Evolutionary conservation across 805 yeast genomes (phyloP).

Genomic region (Teunomyces pallodes): DNA sequence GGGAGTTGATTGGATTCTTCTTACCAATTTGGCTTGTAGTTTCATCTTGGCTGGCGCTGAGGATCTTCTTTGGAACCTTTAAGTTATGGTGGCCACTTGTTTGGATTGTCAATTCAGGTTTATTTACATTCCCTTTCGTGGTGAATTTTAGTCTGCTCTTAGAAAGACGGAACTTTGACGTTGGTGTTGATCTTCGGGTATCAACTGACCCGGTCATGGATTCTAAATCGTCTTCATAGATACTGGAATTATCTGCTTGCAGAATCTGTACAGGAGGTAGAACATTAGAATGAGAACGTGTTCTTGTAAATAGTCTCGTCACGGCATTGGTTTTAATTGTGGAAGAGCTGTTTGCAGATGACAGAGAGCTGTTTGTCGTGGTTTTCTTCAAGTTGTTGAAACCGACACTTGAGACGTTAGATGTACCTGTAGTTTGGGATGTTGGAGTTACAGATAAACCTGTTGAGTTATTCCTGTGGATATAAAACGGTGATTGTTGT

Average conservation of each 20-base stretch:
- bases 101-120: conserved; percentile 32
- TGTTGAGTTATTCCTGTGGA: conserved; percentile 11
- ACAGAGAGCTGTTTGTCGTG: conserved; percentile 25
- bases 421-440: conserved; percentile 4
- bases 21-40: conserved; percentile 12
- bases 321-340: conserved; percentile 29
- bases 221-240: conserved; percentile 9
- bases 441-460: conserved; percentile 5
- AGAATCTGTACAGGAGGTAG: conserved; percentile 8
- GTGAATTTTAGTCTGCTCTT: conserved; percentile 7
- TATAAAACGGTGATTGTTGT: conserved; percentile 6
- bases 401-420: conserved; percentile 14
- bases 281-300: conserved; percentile 19
- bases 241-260: conserved; percentile 7
- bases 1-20: conserved; percentile 27
- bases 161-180: conserved; percentile 10
- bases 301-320: conserved; percentile 29
- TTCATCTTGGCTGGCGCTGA: conserved; percentile 17
- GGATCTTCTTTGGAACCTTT: conserved; percentile 23
- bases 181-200: neutral
- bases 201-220: neutral
- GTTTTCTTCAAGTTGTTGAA: conserved; percentile 33
- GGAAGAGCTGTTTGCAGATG: conserved; percentile 18
- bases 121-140: conserved; percentile 10
- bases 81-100: conserved; percentile 25